These are phyloP conservation scores for Clarireedia monteithiana DNA, from an alignment of 2,329 filamentous ascomycete genomes.

Conservation along the genomic window DNA sequence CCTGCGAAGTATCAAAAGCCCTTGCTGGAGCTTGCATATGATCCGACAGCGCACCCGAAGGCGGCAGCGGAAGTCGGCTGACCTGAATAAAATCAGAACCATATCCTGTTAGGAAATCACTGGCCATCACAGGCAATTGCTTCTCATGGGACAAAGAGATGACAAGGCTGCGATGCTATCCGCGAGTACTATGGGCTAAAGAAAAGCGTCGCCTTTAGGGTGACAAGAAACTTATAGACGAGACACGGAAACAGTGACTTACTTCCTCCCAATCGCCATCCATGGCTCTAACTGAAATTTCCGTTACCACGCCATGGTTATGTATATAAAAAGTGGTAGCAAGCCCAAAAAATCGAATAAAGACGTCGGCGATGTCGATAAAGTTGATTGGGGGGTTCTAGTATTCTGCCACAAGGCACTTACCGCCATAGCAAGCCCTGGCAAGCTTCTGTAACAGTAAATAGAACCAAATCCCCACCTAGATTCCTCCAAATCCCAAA, in stretches of 20 bases:
- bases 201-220: not conserved
- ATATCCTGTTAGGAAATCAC: not conserved
- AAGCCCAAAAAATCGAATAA: not conserved
- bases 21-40: slow-evolving; percentile 69
- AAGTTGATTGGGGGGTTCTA: not conserved
- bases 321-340: slow-evolving; percentile 3
- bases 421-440: no score
- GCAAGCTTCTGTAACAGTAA: no score
- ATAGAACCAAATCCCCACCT: no score
- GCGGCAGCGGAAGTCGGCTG: slow-evolving; percentile 72
- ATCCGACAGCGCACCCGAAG: slow-evolving; percentile 62
- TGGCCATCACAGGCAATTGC: not conserved
- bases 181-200: not conserved
- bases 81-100: slow-evolving; percentile 46
- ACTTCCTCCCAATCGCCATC: slow-evolving; percentile 64
- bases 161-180: slow-evolving; percentile 5
- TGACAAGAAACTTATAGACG: not conserved
- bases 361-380: not conserved
- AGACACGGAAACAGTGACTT: slow-evolving; percentile 27
- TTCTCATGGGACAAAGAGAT: not conserved
- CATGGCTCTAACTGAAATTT: slow-evolving; percentile 34
- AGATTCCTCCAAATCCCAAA: not conserved
- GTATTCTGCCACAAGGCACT: not conserved
- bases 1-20: slow-evolving; percentile 82
- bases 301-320: slow-evolving; percentile 8